These are phyloP conservation scores for Neonothopanus nambi DNA, from an alignment of 1,284 basidiomycete species.

Conservation along the genomic window DNA sequence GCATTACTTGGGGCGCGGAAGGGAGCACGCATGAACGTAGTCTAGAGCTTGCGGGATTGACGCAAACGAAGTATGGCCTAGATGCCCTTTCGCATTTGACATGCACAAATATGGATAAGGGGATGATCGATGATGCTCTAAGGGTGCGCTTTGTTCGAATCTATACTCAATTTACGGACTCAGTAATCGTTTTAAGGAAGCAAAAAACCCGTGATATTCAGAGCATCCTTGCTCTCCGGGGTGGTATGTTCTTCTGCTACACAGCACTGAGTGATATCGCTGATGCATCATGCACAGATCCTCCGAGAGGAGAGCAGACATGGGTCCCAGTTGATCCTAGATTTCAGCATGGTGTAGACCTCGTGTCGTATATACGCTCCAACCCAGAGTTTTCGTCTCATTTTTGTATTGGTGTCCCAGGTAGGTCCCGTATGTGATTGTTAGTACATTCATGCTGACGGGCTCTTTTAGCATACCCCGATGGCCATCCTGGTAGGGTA, in stretches of 20 bases:
- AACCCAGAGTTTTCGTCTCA: conserved; percentile 77
- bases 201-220: conserved; percentile 82
- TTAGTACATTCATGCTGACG: neutral
- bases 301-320: conserved; percentile 90
- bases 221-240: conserved; percentile 91
- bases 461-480: conserved; percentile 78
- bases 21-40: conserved; percentile 89
- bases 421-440: conserved; percentile 34
- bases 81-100: conserved; percentile 94
- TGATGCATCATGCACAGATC: conserved; percentile 54
- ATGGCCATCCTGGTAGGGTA: conserved; percentile 80
- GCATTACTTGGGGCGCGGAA: conserved; percentile 97
- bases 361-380: conserved; percentile 88
- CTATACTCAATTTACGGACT: neutral
- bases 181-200: conserved; percentile 50
- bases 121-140: conserved; percentile 83
- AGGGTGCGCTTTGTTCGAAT: conserved; percentile 48
- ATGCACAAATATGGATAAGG: conserved; percentile 95
- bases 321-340: conserved; percentile 86
- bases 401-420: conserved; percentile 93
- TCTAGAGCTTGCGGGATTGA: conserved; percentile 80
- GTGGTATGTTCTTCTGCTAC: conserved; percentile 52
- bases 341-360: conserved; percentile 88
- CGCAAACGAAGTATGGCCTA: conserved; percentile 69
- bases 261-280: neutral